These are phyloP conservation scores for Phytophthora lateralis DNA, from an alignment of 352 stramenopile species.

Conservation along the genomic window DNA sequence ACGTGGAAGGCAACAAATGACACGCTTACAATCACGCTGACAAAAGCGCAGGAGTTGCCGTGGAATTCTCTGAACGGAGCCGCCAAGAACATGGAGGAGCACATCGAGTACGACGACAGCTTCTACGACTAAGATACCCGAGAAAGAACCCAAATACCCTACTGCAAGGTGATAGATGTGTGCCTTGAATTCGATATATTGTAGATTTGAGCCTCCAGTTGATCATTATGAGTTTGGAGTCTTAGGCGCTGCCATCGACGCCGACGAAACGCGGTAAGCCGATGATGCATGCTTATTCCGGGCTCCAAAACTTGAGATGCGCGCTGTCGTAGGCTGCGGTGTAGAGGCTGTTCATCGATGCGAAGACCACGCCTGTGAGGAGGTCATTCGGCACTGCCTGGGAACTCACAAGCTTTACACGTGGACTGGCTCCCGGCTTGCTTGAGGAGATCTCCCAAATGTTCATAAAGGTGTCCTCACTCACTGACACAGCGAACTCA, in stretches of 20 bases:
- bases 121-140: conserved; percentile 65
- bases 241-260: background rate
- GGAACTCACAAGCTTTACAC: conserved; percentile 63
- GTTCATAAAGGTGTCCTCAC: conserved; percentile 83
- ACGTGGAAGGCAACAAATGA: conserved; percentile 66
- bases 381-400: conserved; percentile 69
- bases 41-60: conserved; percentile 55
- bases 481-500: conserved; percentile 60
- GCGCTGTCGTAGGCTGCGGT: conserved; percentile 69
- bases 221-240: conserved; percentile 14
- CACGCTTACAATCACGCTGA: conserved; percentile 70
- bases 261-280: background rate
- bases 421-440: conserved; percentile 25
- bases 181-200: conserved; percentile 33
- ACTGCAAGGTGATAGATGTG: conserved; percentile 1
- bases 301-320: conserved; percentile 74
- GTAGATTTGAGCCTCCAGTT: conserved; percentile 19
- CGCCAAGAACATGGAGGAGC: conserved; percentile 80
- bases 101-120: conserved; percentile 87
- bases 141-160: background rate
- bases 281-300: conserved; percentile 39
- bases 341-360: conserved; percentile 50
- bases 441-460: conserved; percentile 59
- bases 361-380: conserved; percentile 62
- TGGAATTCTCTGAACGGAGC: conserved; percentile 87